Evolutionary conservation across 345 rosid species (phyloP), one percentile per base, ranked within the genome.

Genomic region (Populus euphratica): DNA sequence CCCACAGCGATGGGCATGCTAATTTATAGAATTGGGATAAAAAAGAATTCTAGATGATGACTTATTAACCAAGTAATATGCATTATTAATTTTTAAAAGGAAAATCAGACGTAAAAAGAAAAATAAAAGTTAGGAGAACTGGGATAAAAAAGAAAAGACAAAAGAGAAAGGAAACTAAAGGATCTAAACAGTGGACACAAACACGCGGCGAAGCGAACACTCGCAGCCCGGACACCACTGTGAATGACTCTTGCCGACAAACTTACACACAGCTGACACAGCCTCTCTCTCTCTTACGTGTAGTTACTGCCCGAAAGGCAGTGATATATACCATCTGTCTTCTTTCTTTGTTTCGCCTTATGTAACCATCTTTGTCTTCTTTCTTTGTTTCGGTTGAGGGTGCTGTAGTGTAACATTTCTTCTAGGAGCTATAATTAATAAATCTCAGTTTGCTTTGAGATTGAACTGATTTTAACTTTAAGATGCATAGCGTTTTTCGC

Each of bases 181-280:
- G 20, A 69, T 4, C 23, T 41, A 14, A 69, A 61, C 31, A 52
- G 66, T 66, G 9, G 31, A 11, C 73, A 62, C 0, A 59, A 44
- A 79, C 88, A 86, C 88, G 88, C 86, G 88, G 88, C 88, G 88
- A 75, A 64, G 69, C 86, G 85, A 79, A 33, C 41, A 31, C 63
- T 62, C 79, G 8, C 36, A 6, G 71, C 62, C 70, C 70, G 82
- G 82, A 77, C 88, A 77, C 79, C 76, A 38, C 75, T 76, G 56
- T 50, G 56, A 50, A 50, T 50, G n/a, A 50, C 16, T 44, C 49
- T 44, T 16, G n/a, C 21, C 56, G 56, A 50, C 56, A 50, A 50
- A 17, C 21, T 50, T 5, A 50, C 56, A 16, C 56, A 17, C 56
- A 50, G 21, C 21, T 50, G n/a, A 50, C 56, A 50, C 0, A 50